Base-by-base conservation (phyloP, 2,329 filamentous ascomycete genomes). In the Furcasterigmium sp. region DNA sequence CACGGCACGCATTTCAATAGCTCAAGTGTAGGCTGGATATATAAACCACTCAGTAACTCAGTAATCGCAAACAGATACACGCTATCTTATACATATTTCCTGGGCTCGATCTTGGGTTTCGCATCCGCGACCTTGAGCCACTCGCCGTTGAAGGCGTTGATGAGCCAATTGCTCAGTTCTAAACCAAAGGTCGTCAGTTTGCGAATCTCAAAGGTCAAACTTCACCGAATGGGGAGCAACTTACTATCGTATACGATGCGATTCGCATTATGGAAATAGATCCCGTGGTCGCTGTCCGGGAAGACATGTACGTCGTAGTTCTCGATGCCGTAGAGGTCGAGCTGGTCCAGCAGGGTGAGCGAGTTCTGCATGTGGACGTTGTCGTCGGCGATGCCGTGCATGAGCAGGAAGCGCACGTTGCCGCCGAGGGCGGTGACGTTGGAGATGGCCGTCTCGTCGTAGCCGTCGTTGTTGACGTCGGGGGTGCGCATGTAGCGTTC, bases 271-370 rank as follows among this genome's bases (percentile, higher is more conserved):
- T 98, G 91, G 60, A 97, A 98, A 59, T 82, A 89, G 48, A 98
- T 98, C 48, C 85, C 80, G 63, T 98, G 93, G 66, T 98, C 90
- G 42, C 87, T 94, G 62, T 98, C 93, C 0, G 93, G 93, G 66
- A 95, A 98, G 44, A 97, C 82, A 62, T 97, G 91, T 11, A 98
- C 82, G 58, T 98, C 93, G 56, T 97, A 98, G 58, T 98, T 98
- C 63, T 91, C 83, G 4, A 96, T 79, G 11, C 81, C 79, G 1
- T 74, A 83, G 41, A 95, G 57, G 66, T 98, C 88, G 36, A 98
- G 73, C 54, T 84, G 84, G 62, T 98, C 94, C 37, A 98, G 72
- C 48, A 98, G 67, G 2, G 83, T 87, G 45, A 97, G 76, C 1
- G 91, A 90, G 63, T 95, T 97, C 64, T 98, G 94, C 64, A 95